Percentiles rank a stretch among this genome's conserved stretches.
phyloP scores from a whole-genome alignment of 768 basidiomycete genomes.

The Boletus eberwhitei region DNA sequence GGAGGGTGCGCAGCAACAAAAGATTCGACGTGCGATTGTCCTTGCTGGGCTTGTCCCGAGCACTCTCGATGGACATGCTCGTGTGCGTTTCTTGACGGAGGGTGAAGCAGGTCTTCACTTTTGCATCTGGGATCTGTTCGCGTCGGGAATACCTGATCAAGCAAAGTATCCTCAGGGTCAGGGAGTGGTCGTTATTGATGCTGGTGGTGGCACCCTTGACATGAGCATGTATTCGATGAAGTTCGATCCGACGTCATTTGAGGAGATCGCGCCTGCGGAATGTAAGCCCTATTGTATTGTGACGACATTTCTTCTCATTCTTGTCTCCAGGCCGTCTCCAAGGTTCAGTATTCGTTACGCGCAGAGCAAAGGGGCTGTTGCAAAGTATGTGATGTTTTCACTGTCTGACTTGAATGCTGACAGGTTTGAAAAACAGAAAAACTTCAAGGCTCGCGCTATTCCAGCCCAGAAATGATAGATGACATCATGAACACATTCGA shows the following conservation, averaged over 20 bases:
- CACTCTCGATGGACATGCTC: constrained; percentile 32
- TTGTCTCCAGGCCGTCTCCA: constrained; percentile 33
- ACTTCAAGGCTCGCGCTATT: constrained; percentile 27
- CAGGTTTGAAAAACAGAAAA: constrained; percentile 16
- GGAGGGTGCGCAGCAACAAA: constrained; percentile 53
- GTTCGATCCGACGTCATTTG: constrained; percentile 29
- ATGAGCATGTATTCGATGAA: constrained; percentile 42
- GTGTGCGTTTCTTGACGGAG: constrained; percentile 54
- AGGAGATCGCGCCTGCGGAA: constrained; percentile 34
- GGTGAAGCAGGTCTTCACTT: constrained; percentile 60
- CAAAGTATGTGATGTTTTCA: constrained; percentile 23
- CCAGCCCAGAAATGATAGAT: constrained; percentile 28
- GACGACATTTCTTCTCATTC: background rate
- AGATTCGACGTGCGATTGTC: constrained; percentile 50
- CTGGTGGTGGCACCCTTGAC: constrained; percentile 43
- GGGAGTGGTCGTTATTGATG: constrained; percentile 45
- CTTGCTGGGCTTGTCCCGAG: constrained; percentile 47
- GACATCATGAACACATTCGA: constrained; percentile 35
- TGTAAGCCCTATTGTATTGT: constrained; percentile 17
- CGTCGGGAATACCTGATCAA: constrained; percentile 10
- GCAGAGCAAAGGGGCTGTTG: constrained; percentile 28
- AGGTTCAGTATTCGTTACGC: constrained; percentile 37
- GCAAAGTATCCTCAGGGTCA: constrained; percentile 17
- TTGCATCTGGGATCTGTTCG: constrained; percentile 39
- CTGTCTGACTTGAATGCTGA: background rate